A percentile compares a stretch with the other conserved stretches of the same genome.
phyloP scores from a whole-genome alignment of 192 early-diverging fungal species.

The Podila minutissima region DNA sequence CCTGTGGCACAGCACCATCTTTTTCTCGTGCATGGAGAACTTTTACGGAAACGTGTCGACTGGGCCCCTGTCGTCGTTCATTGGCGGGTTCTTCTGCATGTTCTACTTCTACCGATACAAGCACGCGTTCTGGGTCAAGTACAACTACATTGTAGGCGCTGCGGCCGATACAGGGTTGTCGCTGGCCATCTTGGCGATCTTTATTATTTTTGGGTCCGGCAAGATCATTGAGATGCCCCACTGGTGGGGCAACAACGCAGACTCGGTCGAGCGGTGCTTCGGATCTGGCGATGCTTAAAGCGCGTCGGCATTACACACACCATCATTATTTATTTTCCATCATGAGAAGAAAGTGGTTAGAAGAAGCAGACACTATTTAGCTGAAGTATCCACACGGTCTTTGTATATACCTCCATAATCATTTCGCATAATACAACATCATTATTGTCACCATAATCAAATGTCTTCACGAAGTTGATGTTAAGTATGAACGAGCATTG shows the following conservation, averaged over 20 bases:
- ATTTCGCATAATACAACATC: too few relatives aligned
- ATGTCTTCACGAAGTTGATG: too few relatives aligned
- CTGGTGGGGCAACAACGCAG: constrained; percentile 46
- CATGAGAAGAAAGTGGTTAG: too few relatives aligned
- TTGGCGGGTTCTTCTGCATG: constrained; percentile 56
- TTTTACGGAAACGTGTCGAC: constrained; percentile 56
- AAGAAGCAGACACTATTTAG: too few relatives aligned
- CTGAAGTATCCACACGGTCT: too few relatives aligned
- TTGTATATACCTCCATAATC: too few relatives aligned
- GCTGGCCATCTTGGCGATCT: constrained; percentile 38
- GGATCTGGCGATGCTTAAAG: constrained; percentile 17
- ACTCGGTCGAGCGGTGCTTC: constrained; percentile 43
- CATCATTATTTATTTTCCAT: too few relatives aligned
- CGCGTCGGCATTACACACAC: too few relatives aligned
- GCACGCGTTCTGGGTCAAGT: constrained; percentile 53
- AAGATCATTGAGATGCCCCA: constrained; percentile 46
- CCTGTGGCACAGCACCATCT: constrained; percentile 55
- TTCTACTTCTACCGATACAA: constrained; percentile 55
- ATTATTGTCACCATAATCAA: too few relatives aligned
- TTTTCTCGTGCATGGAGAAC: constrained; percentile 54
- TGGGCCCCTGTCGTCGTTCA: constrained; percentile 50
- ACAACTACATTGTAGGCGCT: constrained; percentile 53
- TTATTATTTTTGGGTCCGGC: constrained; percentile 41
- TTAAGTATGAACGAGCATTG: too few relatives aligned
- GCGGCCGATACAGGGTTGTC: constrained; percentile 51